Conservation (phyloP, 495 filamentous ascomycete genomes). For the Sordaria brevicollis region DNA sequence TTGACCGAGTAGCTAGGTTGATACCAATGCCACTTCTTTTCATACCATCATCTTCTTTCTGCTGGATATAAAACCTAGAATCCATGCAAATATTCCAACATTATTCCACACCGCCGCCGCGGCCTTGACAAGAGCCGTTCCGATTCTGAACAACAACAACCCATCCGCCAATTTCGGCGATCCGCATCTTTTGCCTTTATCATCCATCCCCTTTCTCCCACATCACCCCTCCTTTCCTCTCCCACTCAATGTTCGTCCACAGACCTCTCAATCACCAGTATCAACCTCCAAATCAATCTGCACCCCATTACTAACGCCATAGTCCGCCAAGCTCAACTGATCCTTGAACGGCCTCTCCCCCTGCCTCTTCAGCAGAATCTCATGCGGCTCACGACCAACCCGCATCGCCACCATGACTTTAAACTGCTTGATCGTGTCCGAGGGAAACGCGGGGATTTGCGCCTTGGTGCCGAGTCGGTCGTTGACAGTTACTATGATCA, state of each 20-base stretch:
- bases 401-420: constrained; percentile 81
- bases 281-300: constrained; percentile 82
- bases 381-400: constrained; percentile 78
- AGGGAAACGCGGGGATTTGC: constrained; percentile 73
- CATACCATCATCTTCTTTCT: background rate
- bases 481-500: constrained; percentile 89
- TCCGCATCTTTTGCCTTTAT: no score
- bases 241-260: background rate
- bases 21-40: background rate
- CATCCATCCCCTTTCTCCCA: background rate
- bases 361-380: constrained; percentile 86
- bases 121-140: background rate
- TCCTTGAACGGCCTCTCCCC: constrained; percentile 90
- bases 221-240: background rate
- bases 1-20: background rate
- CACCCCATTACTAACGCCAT: constrained; percentile 80
- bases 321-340: constrained; percentile 73
- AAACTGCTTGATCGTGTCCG: constrained; percentile 73
- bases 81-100: background rate
- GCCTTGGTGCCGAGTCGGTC: constrained; percentile 87
- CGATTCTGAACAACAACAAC: no score
- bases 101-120: background rate
- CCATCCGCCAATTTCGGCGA: background rate
- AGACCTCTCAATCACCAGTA: constrained; percentile 52
- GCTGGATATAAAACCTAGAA: background rate